Evolutionary conservation across 176 grass and related monocot genomes (phyloP).

Genomic region (Melocanna baccifera): DNA sequence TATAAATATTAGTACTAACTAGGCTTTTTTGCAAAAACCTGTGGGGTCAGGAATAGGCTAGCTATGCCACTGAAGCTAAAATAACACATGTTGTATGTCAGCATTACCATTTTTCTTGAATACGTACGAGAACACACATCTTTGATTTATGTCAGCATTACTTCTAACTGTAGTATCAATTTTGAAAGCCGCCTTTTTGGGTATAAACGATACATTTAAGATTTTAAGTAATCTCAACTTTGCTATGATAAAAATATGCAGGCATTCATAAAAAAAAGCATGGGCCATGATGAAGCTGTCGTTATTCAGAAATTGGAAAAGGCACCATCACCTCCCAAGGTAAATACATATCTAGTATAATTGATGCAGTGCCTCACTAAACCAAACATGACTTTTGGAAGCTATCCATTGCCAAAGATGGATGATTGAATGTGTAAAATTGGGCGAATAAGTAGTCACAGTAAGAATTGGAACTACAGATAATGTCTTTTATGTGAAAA

Average conservation of each 20-base stretch:
- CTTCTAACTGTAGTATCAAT: not conserved
- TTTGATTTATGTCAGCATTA: not conserved
- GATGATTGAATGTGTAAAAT: not conserved
- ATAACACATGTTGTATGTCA: not conserved
- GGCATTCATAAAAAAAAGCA: slow-evolving; percentile 18
- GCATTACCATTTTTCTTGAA: not conserved
- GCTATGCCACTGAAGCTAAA: not conserved
- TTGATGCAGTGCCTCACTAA: not conserved
- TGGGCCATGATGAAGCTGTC: slow-evolving; percentile 66
- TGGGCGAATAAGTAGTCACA: not conserved
- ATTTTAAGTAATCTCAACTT: slow-evolving; percentile 5
- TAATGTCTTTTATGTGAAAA: not conserved
- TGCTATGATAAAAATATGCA: slow-evolving; percentile 23
- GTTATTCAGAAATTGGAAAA: slow-evolving; percentile 59
- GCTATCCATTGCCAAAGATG: not conserved
- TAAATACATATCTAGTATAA: slow-evolving; percentile 17
- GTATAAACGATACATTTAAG: not conserved
- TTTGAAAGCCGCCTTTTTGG: not conserved
- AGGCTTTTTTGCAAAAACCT: too few species aligned
- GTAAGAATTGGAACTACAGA: not conserved
- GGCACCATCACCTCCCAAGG: slow-evolving; percentile 61
- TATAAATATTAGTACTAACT: too few species aligned
- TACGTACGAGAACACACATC: not conserved
- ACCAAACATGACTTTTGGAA: not conserved
- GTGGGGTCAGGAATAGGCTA: too few species aligned